These are phyloP conservation scores for Diplogelasinospora grovesii DNA, from an alignment of 495 filamentous ascomycete genomes.

Conservation along the genomic window DNA sequence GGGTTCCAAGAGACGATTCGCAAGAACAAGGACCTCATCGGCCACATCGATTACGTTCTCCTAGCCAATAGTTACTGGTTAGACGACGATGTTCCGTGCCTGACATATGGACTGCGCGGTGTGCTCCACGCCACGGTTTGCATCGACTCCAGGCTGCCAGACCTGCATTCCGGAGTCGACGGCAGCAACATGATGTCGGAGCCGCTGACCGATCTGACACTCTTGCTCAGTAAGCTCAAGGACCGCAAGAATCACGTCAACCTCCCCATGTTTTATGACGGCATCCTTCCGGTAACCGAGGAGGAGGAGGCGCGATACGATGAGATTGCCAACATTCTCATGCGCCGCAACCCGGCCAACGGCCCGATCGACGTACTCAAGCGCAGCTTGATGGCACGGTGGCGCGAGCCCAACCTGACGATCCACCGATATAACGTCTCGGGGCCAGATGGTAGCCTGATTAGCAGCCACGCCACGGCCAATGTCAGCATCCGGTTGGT, in stretches of 20 bases:
- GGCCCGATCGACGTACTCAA: conserved; percentile 63
- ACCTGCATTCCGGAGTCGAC: conserved; percentile 93
- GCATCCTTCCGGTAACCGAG: conserved; percentile 65
- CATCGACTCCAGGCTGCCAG: conserved; percentile 75
- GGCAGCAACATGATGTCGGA: conserved; percentile 84
- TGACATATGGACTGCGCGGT: conserved; percentile 92
- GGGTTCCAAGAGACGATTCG: conserved; percentile 78
- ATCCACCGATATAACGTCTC: conserved; percentile 90
- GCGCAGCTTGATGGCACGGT: conserved; percentile 77
- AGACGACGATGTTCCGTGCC: conserved; percentile 86
- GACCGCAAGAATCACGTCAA: conserved; percentile 56
- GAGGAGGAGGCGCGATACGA: conserved; percentile 77
- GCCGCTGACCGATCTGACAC: conserved; percentile 80
- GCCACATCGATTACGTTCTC: conserved; percentile 85
- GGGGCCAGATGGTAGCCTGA: conserved; percentile 77
- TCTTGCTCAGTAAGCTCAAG: conserved; percentile 71
- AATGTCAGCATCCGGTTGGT: conserved; percentile 87
- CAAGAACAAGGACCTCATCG: conserved; percentile 74
- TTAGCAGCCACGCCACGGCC: conserved; percentile 78
- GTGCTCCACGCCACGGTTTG: conserved; percentile 89
- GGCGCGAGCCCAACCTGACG: conserved; percentile 93
- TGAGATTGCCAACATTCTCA: conserved; percentile 70
- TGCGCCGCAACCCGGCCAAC: conserved; percentile 60
- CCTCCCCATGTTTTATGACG: conserved; percentile 75
- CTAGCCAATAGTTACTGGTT: conserved; percentile 98